These are phyloP conservation scores for Mycena indigotica DNA, from an alignment of 768 basidiomycete genomes.

Conservation along the genomic window DNA sequence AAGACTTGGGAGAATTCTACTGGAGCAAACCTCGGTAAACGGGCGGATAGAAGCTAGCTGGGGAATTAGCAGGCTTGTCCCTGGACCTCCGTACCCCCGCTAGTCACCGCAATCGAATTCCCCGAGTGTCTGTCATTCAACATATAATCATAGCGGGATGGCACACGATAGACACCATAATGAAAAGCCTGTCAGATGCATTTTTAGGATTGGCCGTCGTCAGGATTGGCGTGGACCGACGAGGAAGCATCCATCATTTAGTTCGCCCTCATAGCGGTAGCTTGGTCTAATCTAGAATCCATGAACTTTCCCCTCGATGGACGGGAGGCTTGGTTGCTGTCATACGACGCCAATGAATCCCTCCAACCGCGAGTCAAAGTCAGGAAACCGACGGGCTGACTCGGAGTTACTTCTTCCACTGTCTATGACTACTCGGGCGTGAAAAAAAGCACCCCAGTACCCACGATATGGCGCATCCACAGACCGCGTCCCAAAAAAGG, in stretches of 20 bases:
- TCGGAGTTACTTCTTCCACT: background rate
- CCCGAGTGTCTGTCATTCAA: conserved; percentile 8
- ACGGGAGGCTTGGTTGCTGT: too few species aligned
- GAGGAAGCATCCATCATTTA: background rate
- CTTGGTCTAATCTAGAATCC: too few species aligned
- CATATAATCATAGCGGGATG: background rate
- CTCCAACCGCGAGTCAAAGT: background rate
- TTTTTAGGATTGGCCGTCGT: background rate
- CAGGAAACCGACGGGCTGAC: background rate
- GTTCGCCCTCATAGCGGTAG: too few species aligned
- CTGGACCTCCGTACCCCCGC: background rate
- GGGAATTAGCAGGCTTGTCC: conserved; percentile 5
- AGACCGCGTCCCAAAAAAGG: background rate
- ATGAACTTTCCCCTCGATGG: too few species aligned
- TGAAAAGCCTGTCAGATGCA: conserved; percentile 14
- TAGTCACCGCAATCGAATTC: background rate
- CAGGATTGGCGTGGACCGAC: background rate
- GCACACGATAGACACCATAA: conserved; percentile 11
- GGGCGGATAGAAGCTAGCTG: background rate
- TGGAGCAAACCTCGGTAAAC: background rate
- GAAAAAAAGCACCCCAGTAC: background rate
- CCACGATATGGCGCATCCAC: background rate
- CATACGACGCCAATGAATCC: background rate
- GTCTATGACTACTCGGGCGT: background rate
- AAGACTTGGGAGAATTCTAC: too few species aligned